Percentiles rank a stretch among this genome's conserved stretches.
phyloP scores from a whole-genome alignment of 1,284 basidiomycete species.

The Grifola frondosa region DNA sequence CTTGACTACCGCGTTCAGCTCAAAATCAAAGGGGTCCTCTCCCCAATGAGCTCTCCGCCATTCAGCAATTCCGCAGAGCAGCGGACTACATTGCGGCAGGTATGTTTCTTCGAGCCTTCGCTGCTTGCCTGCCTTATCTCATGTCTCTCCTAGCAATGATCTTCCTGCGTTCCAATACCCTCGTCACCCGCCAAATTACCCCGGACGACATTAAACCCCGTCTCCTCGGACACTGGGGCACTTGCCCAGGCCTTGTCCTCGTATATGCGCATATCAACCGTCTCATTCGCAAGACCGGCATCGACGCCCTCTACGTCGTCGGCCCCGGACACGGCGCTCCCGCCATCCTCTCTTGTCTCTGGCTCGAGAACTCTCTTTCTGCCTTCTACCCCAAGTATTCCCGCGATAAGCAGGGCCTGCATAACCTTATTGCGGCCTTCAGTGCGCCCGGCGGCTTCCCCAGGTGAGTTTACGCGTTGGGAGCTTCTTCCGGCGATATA shows the following conservation, averaged over 20 bases:
- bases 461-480: conserved; percentile 37
- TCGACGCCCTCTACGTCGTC: conserved; percentile 70
- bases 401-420: conserved; percentile 61
- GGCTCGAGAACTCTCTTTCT: conserved; percentile 78
- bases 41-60: conserved; percentile 47
- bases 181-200: conserved; percentile 59
- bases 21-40: conserved; percentile 42
- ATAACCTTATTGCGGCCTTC: conserved; percentile 64
- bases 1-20: conserved; percentile 46
- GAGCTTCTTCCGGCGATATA: not conserved
- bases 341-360: conserved; percentile 76
- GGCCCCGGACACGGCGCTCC: conserved; percentile 84
- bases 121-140: not conserved
- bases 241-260: conserved; percentile 75
- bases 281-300: conserved; percentile 61
- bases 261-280: conserved; percentile 81
- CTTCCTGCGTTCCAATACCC: conserved; percentile 75
- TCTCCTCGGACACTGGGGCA: conserved; percentile 78
- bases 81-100: conserved; percentile 69
- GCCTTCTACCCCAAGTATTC: conserved; percentile 74
- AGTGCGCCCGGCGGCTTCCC: conserved; percentile 69
- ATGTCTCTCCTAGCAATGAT: conserved; percentile 60
- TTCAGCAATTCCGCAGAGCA: conserved; percentile 56
- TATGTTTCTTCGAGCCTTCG: conserved; percentile 26
- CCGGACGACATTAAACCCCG: conserved; percentile 75